These are phyloP conservation scores for Aspergillus sp. DNA, from an alignment of 2,329 filamentous ascomycete genomes.

Conservation along the genomic window DNA sequence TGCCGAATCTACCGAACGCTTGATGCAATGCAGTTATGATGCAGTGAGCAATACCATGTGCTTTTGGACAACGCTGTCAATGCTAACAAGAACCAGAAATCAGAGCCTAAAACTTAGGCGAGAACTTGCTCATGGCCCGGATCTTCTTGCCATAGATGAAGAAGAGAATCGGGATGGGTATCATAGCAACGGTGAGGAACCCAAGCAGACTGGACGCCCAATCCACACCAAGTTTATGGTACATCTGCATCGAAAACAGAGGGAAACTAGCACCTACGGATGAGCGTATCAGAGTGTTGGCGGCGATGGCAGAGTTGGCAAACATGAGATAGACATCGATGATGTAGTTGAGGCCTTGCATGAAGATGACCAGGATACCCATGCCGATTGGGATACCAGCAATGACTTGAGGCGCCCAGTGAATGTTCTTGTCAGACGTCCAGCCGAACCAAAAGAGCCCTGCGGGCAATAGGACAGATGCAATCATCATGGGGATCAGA, in stretches of 20 bases:
- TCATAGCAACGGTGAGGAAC: constrained; percentile 42
- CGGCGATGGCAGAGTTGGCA: constrained; percentile 45
- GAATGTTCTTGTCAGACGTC: constrained; percentile 46
- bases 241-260: constrained; percentile 40
- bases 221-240: constrained; percentile 38
- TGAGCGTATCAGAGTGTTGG: constrained; percentile 42
- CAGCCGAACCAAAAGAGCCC: constrained; percentile 57
- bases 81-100: background rate
- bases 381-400: constrained; percentile 49
- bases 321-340: constrained; percentile 46
- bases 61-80: background rate
- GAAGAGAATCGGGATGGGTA: constrained; percentile 54
- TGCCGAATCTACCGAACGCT: background rate
- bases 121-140: constrained; percentile 50
- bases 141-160: constrained; percentile 52
- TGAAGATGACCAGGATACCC: constrained; percentile 47
- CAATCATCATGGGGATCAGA: constrained; percentile 51
- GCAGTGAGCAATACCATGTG: background rate
- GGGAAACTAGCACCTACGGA: constrained; percentile 42
- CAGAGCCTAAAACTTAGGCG: constrained; percentile 29
- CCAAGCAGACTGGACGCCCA: constrained; percentile 45
- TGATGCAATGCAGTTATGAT: constrained; percentile 7
- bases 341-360: constrained; percentile 46
- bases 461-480: constrained; percentile 46
- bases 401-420: constrained; percentile 52